Evolutionary conservation across 768 basidiomycete genomes (phyloP).

Genomic region (Tephrocybe sp.): DNA sequence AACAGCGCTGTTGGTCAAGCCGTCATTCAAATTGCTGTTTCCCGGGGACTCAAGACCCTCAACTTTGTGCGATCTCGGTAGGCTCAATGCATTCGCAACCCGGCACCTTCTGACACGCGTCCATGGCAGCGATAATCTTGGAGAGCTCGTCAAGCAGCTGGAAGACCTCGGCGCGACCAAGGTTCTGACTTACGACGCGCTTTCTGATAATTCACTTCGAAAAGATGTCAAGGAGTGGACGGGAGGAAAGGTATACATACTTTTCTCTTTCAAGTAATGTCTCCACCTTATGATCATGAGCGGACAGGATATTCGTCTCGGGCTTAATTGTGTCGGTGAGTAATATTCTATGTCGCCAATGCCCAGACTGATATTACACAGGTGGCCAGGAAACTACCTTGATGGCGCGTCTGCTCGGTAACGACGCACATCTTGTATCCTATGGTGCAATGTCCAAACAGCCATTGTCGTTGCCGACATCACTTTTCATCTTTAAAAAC

Average conservation of each 20-base stretch:
- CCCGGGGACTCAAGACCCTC: constrained; percentile 70
- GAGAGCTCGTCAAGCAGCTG: constrained; percentile 50
- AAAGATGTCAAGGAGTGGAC: constrained; percentile 65
- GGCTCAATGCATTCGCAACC: constrained; percentile 10
- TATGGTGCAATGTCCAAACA: constrained; percentile 92
- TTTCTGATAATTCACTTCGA: constrained; percentile 55
- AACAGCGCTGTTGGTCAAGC: constrained; percentile 88
- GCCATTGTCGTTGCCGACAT: constrained; percentile 74
- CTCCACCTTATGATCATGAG: background rate
- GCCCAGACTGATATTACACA: constrained; percentile 4
- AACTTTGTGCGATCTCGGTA: constrained; percentile 80
- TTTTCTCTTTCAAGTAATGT: background rate
- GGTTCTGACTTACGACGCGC: constrained; percentile 76
- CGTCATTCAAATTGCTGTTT: constrained; percentile 83
- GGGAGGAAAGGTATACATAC: constrained; percentile 47
- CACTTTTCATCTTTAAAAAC: constrained; percentile 84
- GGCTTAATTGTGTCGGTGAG: constrained; percentile 53
- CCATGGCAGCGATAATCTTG: constrained; percentile 53
- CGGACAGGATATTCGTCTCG: constrained; percentile 42
- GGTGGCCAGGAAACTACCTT: constrained; percentile 66
- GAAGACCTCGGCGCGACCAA: constrained; percentile 68
- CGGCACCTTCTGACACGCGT: background rate
- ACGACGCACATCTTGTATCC: constrained; percentile 74
- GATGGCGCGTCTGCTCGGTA: constrained; percentile 70
- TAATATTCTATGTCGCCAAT: background rate